Percentiles rank a stretch among this genome's conserved stretches.
phyloP scores from a whole-genome alignment of 257 asterid genomes.

The Ophiorrhiza pumila region DNA sequence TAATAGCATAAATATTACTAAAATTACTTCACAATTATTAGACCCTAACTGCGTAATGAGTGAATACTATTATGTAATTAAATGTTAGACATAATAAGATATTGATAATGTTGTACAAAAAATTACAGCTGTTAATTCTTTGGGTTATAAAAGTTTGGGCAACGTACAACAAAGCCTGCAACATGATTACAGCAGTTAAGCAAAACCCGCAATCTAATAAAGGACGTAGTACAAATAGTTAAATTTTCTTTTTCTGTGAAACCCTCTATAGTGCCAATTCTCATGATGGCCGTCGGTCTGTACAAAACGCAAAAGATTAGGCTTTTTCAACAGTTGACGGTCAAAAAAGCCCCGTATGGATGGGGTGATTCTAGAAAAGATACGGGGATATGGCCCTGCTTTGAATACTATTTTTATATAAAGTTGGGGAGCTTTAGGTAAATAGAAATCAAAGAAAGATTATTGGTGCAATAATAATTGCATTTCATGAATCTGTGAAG shows the following conservation, averaged over 20 bases:
- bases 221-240: background rate
- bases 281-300: slow-evolving; percentile 18
- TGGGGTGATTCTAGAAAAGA: background rate
- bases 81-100: no score
- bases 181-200: background rate
- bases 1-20: no score
- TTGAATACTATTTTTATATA: background rate
- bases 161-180: no score
- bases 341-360: slow-evolving; percentile 15
- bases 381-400: slow-evolving; percentile 1
- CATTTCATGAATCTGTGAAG: slow-evolving; percentile 1
- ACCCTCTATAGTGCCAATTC: background rate
- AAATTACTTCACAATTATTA: no score
- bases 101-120: no score
- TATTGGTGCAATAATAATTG: slow-evolving; percentile 17
- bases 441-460: background rate
- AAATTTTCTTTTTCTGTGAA: background rate
- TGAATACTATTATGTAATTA: no score
- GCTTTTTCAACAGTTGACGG: slow-evolving; percentile 19
- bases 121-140: no score
- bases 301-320: background rate
- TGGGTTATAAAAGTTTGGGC: background rate
- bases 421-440: slow-evolving; percentile 14
- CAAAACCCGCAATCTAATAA: background rate
- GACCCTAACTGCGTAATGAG: no score